phyloP scores from a whole-genome alignment of 2,329 filamentous ascomycete genomes.

The Decorospora gaudefroyi region DNA sequence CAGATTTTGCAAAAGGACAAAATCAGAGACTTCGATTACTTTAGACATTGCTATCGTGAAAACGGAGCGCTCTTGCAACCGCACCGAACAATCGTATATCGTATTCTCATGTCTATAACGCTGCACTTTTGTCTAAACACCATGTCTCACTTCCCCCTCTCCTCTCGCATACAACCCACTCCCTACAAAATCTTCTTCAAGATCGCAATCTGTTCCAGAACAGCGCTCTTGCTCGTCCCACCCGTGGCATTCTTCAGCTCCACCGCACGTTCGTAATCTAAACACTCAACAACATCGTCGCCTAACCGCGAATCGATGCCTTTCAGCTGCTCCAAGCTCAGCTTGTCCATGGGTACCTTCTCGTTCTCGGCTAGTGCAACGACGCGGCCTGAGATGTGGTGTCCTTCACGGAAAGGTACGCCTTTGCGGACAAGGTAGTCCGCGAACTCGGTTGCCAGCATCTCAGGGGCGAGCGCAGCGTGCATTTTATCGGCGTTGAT shows the following conservation, averaged over 20 bases:
- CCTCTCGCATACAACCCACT: neutral
- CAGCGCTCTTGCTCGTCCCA: constrained; percentile 73
- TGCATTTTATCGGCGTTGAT: constrained; percentile 75
- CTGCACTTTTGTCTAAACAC: constrained; percentile 6
- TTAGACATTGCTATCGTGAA: too few species aligned
- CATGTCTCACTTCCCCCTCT: too few species aligned
- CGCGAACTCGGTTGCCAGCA: constrained; percentile 75
- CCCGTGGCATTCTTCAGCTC: constrained; percentile 78
- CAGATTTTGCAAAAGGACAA: too few species aligned
- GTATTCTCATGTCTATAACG: too few species aligned
- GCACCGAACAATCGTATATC: too few species aligned
- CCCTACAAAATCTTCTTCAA: constrained; percentile 51
- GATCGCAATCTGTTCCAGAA: constrained; percentile 66
- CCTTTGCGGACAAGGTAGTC: constrained; percentile 68
- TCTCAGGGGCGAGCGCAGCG: constrained; percentile 76
- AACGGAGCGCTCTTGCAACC: too few species aligned
- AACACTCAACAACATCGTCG: constrained; percentile 69
- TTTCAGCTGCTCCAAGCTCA: constrained; percentile 68
- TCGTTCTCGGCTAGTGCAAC: constrained; percentile 73
- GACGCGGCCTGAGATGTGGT: constrained; percentile 74
- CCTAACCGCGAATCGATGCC: constrained; percentile 70
- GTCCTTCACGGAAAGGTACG: constrained; percentile 78
- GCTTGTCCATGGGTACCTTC: constrained; percentile 69
- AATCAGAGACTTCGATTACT: too few species aligned
- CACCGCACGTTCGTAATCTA: constrained; percentile 82